phyloP scores from a whole-genome alignment of 2,329 filamentous ascomycete species.

The Neurospora crassa region DNA sequence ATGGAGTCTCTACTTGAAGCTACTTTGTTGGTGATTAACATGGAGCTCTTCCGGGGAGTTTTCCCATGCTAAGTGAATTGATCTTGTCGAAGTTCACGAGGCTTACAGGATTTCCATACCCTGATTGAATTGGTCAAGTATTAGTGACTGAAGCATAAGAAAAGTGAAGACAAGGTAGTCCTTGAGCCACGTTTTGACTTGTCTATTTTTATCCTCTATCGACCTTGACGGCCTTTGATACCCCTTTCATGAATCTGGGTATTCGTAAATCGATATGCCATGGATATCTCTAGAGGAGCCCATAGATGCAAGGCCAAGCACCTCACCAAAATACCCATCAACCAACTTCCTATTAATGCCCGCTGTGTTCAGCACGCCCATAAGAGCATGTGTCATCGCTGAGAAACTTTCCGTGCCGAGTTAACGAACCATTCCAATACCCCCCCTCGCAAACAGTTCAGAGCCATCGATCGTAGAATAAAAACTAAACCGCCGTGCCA shows the following conservation, averaged over 20 bases:
- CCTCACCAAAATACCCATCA: background rate
- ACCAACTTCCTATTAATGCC: background rate
- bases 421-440: background rate
- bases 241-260: background rate
- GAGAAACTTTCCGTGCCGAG: background rate
- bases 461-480: too few relatives aligned
- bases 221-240: too few relatives aligned
- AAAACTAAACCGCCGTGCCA: constrained; percentile 9
- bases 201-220: background rate
- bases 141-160: background rate
- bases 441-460: too few relatives aligned
- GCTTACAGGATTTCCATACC: background rate
- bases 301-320: background rate
- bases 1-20: background rate
- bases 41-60: background rate
- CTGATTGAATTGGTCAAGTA: background rate
- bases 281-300: background rate
- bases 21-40: background rate
- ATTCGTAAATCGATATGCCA: background rate
- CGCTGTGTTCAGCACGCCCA: background rate
- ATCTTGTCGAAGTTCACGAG: too few relatives aligned
- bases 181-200: background rate
- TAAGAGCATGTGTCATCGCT: background rate
- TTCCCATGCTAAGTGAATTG: too few relatives aligned
- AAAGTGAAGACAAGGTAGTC: too few relatives aligned